These are phyloP conservation scores for Candolleomyces aberdarensis DNA, from an alignment of 768 basidiomycete species.

Conservation along the genomic window DNA sequence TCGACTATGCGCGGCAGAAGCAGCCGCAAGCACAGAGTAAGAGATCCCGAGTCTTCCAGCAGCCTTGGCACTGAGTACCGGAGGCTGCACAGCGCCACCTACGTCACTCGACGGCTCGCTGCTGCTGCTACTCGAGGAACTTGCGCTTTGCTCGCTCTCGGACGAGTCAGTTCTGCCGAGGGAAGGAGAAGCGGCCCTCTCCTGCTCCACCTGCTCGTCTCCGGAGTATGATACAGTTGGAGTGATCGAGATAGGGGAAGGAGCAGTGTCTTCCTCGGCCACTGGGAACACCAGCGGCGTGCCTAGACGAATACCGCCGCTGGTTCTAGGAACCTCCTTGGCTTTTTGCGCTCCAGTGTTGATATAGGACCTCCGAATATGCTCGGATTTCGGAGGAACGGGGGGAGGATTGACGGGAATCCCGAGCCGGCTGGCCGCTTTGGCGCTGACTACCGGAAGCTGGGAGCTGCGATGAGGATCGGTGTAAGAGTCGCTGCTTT, in stretches of 20 bases:
- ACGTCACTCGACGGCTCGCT: not conserved
- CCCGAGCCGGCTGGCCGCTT: slow-evolving; percentile 21
- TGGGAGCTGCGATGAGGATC: slow-evolving; percentile 17
- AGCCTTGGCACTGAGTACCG: slow-evolving; percentile 35
- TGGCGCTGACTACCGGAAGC: slow-evolving; percentile 23
- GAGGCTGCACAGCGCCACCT: slow-evolving; percentile 5
- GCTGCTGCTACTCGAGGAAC: not conserved
- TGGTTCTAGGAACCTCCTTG: not conserved
- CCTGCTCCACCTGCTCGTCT: not conserved
- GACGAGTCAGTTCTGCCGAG: not conserved
- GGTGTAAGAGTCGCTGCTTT: not conserved
- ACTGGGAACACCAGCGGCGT: too few species aligned
- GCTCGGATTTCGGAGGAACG: slow-evolving; percentile 4
- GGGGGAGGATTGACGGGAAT: slow-evolving; percentile 5
- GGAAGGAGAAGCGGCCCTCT: not conserved
- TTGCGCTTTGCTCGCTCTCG: not conserved
- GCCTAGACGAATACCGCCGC: not conserved
- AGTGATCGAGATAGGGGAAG: not conserved
- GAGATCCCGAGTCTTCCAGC: slow-evolving; percentile 39
- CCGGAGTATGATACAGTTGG: not conserved
- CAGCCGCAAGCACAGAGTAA: slow-evolving; percentile 28
- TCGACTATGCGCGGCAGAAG: slow-evolving; percentile 20
- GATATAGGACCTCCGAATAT: not conserved
- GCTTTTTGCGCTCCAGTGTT: not conserved
- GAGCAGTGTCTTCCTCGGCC: not conserved